A percentile compares a stretch with the other conserved stretches of the same genome.
Conservation (phyloP, 2,329 filamentous ascomycete species). For the Helotiales sp. region DNA sequence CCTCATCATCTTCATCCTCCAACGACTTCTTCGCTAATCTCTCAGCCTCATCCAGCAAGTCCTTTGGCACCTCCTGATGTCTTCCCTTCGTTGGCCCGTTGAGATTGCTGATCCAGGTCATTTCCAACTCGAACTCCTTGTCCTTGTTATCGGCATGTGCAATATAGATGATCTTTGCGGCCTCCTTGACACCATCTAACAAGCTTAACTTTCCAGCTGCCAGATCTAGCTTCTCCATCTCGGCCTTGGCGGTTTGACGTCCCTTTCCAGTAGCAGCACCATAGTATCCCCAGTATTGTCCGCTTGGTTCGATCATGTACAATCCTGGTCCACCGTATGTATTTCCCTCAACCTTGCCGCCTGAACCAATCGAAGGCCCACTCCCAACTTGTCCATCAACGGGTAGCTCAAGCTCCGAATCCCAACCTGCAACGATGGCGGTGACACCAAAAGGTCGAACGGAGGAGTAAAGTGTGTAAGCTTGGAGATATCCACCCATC, state of each 20-base stretch:
- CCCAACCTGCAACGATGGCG: conserved; percentile 91
- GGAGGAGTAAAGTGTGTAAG: conserved; percentile 95
- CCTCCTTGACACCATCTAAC: conserved; percentile 91
- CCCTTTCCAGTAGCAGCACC: conserved; percentile 97
- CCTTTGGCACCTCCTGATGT: conserved; percentile 92
- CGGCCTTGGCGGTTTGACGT: conserved; percentile 93
- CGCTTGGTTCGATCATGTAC: conserved; percentile 99
- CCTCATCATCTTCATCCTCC: conserved; percentile 82
- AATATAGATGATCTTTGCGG: conserved; percentile 94
- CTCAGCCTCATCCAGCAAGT: conserved; percentile 89
- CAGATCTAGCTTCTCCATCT: conserved; percentile 96
- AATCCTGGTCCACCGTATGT: conserved; percentile 88
- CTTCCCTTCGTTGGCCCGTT: conserved; percentile 90
- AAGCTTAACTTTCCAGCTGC: conserved; percentile 76
- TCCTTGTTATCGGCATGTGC: conserved; percentile 99
- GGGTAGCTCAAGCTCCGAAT: conserved; percentile 81
- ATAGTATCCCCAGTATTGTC: conserved; percentile 98
- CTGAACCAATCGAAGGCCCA: conserved; percentile 78
- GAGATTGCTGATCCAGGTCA: conserved; percentile 92
- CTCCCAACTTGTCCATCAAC: conserved; percentile 90
- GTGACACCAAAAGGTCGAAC: conserved; percentile 97
- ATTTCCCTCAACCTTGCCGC: conserved; percentile 78
- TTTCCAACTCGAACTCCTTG: conserved; percentile 99
- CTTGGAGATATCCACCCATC: conserved; percentile 95
- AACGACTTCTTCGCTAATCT: conserved; percentile 87